Conservation (phyloP, 2,329 filamentous ascomycete genomes). For the Xylariaceae sp. region DNA sequence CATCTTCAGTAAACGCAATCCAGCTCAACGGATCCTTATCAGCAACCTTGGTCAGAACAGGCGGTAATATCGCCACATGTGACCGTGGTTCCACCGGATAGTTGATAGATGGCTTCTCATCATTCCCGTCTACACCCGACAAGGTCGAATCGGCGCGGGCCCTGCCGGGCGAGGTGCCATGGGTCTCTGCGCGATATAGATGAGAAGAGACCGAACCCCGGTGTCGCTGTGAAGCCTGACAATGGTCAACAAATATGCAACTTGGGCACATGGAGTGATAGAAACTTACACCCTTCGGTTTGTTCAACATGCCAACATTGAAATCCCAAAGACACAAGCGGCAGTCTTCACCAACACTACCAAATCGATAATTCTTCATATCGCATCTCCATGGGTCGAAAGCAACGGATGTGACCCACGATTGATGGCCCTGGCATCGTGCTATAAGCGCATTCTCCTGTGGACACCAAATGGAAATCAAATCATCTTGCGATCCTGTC, state of each 20-base stretch:
- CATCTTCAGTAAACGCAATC: constrained; percentile 90
- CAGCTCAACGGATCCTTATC: constrained; percentile 86
- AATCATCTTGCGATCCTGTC: constrained; percentile 91
- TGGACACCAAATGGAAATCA: constrained; percentile 94
- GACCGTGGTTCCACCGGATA: constrained; percentile 85
- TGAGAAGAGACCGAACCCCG: constrained; percentile 53
- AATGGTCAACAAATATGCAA: background rate
- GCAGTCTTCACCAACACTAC: constrained; percentile 92
- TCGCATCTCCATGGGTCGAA: constrained; percentile 98
- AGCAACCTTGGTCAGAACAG: constrained; percentile 83
- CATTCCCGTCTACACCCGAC: constrained; percentile 49
- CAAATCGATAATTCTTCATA: constrained; percentile 91
- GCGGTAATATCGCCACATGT: constrained; percentile 80
- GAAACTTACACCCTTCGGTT: constrained; percentile 74
- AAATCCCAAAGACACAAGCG: constrained; percentile 95
- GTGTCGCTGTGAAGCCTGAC: constrained; percentile 54
- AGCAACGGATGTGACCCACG: constrained; percentile 89
- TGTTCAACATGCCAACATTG: constrained; percentile 90
- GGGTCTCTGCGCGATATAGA: constrained; percentile 59
- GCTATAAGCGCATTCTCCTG: constrained; percentile 81
- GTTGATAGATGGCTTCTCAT: constrained; percentile 57
- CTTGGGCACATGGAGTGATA: constrained; percentile 7
- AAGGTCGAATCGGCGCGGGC: constrained; percentile 70
- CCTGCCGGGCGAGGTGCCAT: constrained; percentile 55
- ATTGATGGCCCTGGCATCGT: constrained; percentile 90